Evolutionary conservation across 2,329 filamentous ascomycete species (phyloP), one percentile per base, ranked within the genome.

Genomic region (Beauveria varroae): DNA sequence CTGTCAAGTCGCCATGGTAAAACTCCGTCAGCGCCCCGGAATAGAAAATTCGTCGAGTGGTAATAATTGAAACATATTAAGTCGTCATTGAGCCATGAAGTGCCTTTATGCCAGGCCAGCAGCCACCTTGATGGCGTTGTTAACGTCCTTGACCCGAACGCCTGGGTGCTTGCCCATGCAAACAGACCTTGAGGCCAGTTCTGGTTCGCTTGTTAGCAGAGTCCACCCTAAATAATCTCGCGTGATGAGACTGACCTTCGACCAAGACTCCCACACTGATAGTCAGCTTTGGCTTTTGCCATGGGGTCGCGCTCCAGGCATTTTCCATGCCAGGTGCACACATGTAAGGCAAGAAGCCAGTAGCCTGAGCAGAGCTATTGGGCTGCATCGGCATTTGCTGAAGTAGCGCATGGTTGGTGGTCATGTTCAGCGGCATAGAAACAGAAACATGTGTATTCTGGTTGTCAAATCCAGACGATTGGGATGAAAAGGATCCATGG

Each of bases 111-210:
- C 30, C 3, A 59, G 28, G 5, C 70, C 69, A 0, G 68, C 65
- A 2, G 71, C 68, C 41, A 68, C 37, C 63, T 68, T 70, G 46
- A 75, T 65, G 9, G 74, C 72, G 18, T 55, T 64, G 54, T 75
- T 65, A 1, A 78, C 65, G 49, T 78, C 75, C 44, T 68, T 73
- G 1, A 73, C 73, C 7, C 76, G 71, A 10, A 78, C 62, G 0
- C 74, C 76, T 0, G 76, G 76, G 2, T 70, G 70, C 5, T 74
- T 68, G 9, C 76, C 76, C 8, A 78, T 64, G 46, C 76, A 78
- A 7, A 78, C 70, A 18, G 74, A 71, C 16, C 62, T 68, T 2
- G 62, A 60, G 0, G 70, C 68, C 51, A 78, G 64, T 68, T 78
- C 75, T 78, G 51, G n/a, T 28, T 47, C 18, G 7, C 10, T 26